These are phyloP conservation scores for Yamadazyma diospyri DNA, from an alignment of 1,139 yeast species.

Conservation along the genomic window DNA sequence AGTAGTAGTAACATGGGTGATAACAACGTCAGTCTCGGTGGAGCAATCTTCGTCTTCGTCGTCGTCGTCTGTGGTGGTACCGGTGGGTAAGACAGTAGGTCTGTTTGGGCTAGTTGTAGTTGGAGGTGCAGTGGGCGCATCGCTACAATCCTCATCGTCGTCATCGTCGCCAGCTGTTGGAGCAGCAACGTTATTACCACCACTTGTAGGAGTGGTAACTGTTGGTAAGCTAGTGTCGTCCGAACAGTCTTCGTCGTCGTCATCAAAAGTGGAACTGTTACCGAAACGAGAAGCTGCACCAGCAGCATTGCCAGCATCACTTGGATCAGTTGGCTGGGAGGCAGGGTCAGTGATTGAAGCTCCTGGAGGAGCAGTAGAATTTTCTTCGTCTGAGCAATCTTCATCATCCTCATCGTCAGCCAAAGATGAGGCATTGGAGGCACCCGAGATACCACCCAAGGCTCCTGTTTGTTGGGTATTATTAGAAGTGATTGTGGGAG, in stretches of 20 bases:
- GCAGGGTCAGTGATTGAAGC: background rate
- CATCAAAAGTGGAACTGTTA: conserved; percentile 4
- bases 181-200: background rate
- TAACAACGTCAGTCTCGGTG: conserved; percentile 4
- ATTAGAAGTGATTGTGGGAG: background rate
- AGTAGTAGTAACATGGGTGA: conserved; percentile 4
- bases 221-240: background rate
- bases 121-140: conserved; percentile 6
- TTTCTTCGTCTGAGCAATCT: conserved; percentile 10
- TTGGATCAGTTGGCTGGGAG: too few relatives aligned
- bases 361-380: background rate
- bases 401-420: conserved; percentile 12
- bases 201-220: background rate
- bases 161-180: conserved; percentile 9
- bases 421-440: conserved; percentile 3
- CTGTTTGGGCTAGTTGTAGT: conserved; percentile 6
- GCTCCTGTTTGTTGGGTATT: background rate
- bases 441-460: background rate
- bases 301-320: background rate
- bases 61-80: conserved; percentile 8
- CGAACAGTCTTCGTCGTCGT: conserved; percentile 10
- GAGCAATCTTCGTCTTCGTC: conserved; percentile 13
- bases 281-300: conserved; percentile 1
- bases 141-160: conserved; percentile 2
- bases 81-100: conserved; percentile 10